Evolutionary conservation across 495 filamentous ascomycete genomes (phyloP).

Genomic region (Aspergillus indologenus): DNA sequence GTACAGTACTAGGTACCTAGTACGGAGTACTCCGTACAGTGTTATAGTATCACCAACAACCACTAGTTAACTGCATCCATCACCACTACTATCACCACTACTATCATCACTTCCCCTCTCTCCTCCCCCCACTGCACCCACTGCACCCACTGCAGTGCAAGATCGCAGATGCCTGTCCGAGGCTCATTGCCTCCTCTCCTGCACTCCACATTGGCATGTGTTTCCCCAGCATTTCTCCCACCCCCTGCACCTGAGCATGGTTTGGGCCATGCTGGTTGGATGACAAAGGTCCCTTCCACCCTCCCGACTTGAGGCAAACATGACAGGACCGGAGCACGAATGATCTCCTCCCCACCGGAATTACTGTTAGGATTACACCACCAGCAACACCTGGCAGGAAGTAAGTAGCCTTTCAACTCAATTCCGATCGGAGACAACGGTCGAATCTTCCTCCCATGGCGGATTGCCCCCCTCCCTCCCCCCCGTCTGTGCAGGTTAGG

Average conservation of each 20-base stretch:
- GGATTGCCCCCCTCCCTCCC: background rate
- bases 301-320: background rate
- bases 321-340: background rate
- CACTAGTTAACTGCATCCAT: no score
- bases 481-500: background rate
- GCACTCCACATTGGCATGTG: background rate
- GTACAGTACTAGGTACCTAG: no score
- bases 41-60: background rate
- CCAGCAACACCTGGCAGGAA: no score
- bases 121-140: no score
- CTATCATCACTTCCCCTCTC: no score
- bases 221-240: background rate
- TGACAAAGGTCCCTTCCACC: no score
- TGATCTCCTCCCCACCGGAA: background rate
- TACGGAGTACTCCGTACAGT: background rate
- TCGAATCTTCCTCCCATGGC: no score
- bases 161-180: background rate
- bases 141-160: no score
- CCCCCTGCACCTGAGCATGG: background rate
- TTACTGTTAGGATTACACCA: background rate
- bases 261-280: background rate
- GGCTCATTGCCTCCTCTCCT: background rate
- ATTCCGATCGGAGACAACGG: background rate
- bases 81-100: no score
- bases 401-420: no score